phyloP scores from a whole-genome alignment of 2,329 filamentous ascomycete species.

The Alternaria postmessia region DNA sequence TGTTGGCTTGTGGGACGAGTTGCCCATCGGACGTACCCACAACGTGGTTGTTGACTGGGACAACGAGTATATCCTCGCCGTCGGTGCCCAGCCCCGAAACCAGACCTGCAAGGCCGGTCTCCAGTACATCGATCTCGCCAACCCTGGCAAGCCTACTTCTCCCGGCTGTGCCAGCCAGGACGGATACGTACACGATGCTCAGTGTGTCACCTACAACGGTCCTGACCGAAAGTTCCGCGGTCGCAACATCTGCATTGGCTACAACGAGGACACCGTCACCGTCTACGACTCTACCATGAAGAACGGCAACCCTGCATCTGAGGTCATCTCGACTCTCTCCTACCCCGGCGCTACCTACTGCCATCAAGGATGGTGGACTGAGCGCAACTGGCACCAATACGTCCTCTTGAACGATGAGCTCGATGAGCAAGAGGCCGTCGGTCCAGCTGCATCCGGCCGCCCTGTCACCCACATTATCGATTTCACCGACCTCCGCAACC shows the following conservation, averaged over 20 bases:
- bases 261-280: constrained; percentile 62
- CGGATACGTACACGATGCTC: constrained; percentile 68
- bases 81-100: constrained; percentile 45
- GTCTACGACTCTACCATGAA: constrained; percentile 63
- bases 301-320: constrained; percentile 62
- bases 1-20: constrained; percentile 33
- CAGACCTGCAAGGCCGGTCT: constrained; percentile 60
- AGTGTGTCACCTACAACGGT: constrained; percentile 65
- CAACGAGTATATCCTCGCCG: constrained; percentile 45
- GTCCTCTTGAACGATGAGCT: constrained; percentile 47
- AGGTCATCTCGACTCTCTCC: constrained; percentile 63
- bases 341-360: constrained; percentile 65
- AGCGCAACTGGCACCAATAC: constrained; percentile 45
- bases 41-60: constrained; percentile 49
- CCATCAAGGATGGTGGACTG: constrained; percentile 66
- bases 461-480: constrained; percentile 49
- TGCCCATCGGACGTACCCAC: constrained; percentile 49
- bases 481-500: constrained; percentile 43
- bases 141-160: constrained; percentile 61
- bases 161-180: constrained; percentile 63
- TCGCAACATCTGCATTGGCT: constrained; percentile 64
- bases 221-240: constrained; percentile 59
- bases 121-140: constrained; percentile 66
- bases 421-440: constrained; percentile 40
- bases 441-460: constrained; percentile 41